Evolutionary conservation across 352 stramenopile genomes (phyloP).

Genomic region (Phytopythium mirpurense): DNA sequence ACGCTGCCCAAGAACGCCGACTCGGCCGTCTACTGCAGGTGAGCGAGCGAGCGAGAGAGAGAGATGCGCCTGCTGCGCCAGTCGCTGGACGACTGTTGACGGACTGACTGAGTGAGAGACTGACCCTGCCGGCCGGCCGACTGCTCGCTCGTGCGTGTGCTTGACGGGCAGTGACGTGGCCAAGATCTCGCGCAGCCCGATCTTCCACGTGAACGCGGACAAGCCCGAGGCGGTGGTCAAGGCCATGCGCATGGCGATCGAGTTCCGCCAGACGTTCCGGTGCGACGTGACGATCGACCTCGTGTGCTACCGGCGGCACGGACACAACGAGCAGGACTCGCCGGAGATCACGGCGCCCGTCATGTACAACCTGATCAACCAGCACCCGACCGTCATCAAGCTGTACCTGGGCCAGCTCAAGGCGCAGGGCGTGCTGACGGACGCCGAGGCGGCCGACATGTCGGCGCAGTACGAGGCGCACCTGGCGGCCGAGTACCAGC

Average conservation of each 20-base stretch:
- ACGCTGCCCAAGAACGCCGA: conserved; percentile 96
- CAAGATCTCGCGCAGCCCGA: conserved; percentile 94
- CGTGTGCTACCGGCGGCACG: conserved; percentile 97
- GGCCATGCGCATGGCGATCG: conserved; percentile 90
- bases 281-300: conserved; percentile 98
- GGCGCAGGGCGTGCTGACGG: conserved; percentile 43
- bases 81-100: too few species aligned
- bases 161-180: conserved; percentile 86
- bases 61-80: too few species aligned
- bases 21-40: conserved; percentile 96
- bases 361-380: conserved; percentile 90
- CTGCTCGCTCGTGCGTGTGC: too few species aligned
- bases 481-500: conserved; percentile 62
- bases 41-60: conserved; percentile 11
- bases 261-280: conserved; percentile 90
- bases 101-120: not conserved
- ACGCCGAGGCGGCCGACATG: conserved; percentile 40
- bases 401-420: conserved; percentile 73
- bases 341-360: conserved; percentile 85
- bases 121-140: too few species aligned
- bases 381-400: conserved; percentile 75
- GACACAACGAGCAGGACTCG: conserved; percentile 97
- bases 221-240: conserved; percentile 92
- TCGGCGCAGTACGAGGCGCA: conserved; percentile 61
- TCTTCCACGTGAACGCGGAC: conserved; percentile 97